These are phyloP conservation scores for Conticribra weissflogii DNA, from an alignment of 108 stramenopile species.

Conservation along the genomic window DNA sequence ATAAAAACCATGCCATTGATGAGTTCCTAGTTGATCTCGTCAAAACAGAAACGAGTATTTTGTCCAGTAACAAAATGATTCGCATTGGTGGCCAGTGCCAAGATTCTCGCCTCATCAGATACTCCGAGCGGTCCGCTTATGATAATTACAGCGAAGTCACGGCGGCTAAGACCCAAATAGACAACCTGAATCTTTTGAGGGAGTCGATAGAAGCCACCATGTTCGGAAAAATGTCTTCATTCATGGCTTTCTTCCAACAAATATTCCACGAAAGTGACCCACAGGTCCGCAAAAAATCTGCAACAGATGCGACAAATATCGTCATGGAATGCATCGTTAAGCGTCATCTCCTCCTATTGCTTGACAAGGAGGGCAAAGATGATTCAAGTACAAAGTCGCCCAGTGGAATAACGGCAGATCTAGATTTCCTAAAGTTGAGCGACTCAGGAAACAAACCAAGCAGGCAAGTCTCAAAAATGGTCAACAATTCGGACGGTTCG, in stretches of 20 bases:
- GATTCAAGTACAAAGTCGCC: not conserved
- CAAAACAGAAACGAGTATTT: conserved; percentile 13
- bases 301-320: conserved; percentile 2
- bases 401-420: not conserved
- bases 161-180: not conserved
- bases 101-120: conserved; percentile 6
- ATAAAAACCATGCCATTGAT: conserved; percentile 57
- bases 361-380: not conserved
- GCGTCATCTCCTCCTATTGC: not conserved
- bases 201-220: conserved; percentile 16
- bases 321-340: conserved; percentile 19
- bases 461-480: not conserved
- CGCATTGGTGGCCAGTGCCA: conserved; percentile 1
- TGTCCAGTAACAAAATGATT: not conserved
- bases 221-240: conserved; percentile 1
- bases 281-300: conserved; percentile 1
- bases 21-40: conserved; percentile 47
- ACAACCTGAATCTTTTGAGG: conserved; percentile 6
- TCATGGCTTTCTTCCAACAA: conserved; percentile 11
- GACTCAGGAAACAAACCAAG: not conserved
- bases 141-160: conserved; percentile 12
- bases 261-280: conserved; percentile 3
- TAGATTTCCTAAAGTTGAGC: conserved; percentile 1
- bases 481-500: not conserved
- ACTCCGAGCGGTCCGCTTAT: conserved; percentile 18